These are phyloP conservation scores for Anthoceros angustus DNA, from an alignment of 225 moss, liverwort and hornwort genomes.

Conservation along the genomic window DNA sequence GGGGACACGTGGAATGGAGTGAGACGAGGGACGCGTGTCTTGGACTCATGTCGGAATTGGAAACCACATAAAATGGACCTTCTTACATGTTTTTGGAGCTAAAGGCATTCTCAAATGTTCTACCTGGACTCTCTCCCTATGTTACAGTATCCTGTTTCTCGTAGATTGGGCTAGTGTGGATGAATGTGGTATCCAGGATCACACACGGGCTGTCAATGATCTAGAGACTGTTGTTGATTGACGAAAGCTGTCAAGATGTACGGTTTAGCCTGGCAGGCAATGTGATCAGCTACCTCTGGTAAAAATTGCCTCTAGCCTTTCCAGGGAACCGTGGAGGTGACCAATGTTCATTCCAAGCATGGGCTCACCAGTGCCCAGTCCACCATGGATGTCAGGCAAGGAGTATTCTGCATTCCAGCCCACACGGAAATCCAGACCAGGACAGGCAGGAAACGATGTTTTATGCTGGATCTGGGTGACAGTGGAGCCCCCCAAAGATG, in stretches of 20 bases:
- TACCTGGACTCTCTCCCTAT: too few relatives aligned
- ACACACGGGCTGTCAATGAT: not conserved
- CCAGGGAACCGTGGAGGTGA: not conserved
- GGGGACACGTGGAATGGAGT: too few relatives aligned
- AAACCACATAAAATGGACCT: too few relatives aligned
- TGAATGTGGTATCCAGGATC: too few relatives aligned
- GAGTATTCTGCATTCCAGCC: constrained; percentile 2
- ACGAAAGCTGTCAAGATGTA: not conserved
- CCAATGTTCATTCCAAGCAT: constrained; percentile 1
- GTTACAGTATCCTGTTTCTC: too few relatives aligned
- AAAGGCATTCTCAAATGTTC: too few relatives aligned
- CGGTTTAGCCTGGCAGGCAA: not conserved
- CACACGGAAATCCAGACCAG: not conserved
- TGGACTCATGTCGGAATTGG: too few relatives aligned
- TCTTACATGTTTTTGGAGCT: too few relatives aligned
- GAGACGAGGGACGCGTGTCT: too few relatives aligned
- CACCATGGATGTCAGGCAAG: not conserved
- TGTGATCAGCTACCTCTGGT: not conserved
- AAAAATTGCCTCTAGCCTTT: not conserved
- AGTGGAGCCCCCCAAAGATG: not conserved
- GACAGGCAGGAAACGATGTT: not conserved
- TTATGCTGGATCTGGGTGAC: not conserved
- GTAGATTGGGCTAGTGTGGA: too few relatives aligned
- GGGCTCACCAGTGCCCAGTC: constrained; percentile 2
- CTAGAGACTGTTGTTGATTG: not conserved